Evolutionary conservation across 352 stramenopile genomes (phyloP).

Genomic region (Globisporangium alternatum): DNA sequence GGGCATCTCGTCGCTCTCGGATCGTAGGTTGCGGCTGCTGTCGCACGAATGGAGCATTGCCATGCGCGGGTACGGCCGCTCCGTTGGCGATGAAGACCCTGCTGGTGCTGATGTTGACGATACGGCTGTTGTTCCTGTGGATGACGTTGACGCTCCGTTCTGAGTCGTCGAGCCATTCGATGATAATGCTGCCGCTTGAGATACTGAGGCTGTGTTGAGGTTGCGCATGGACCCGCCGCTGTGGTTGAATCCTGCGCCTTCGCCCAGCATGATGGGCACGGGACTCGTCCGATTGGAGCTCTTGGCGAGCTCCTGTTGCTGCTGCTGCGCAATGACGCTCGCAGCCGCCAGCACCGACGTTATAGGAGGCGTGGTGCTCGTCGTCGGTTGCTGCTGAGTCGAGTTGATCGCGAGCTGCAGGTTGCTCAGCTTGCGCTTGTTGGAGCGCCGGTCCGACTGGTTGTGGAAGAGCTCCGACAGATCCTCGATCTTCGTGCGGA

Average conservation of each 20-base stretch:
- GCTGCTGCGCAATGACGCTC: conserved; percentile 7
- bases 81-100: neutral
- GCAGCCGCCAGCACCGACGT: neutral
- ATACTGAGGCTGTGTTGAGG: neutral
- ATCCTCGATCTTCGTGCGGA: conserved; percentile 76
- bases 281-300: neutral
- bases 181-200: neutral
- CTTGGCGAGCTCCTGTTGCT: conserved; percentile 5
- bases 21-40: conserved; percentile 9
- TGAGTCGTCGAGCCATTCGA: neutral
- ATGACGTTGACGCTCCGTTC: neutral
- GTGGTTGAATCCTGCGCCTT: neutral
- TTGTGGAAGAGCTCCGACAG: conserved; percentile 46
- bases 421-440: conserved; percentile 19
- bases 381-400: neutral
- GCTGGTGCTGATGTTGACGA: conserved; percentile 6
- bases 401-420: conserved; percentile 11
- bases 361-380: neutral
- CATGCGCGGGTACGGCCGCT: neutral
- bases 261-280: neutral
- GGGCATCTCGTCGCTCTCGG: conserved; percentile 22
- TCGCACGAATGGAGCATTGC: neutral
- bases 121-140: conserved; percentile 8
- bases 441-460: conserved; percentile 23
- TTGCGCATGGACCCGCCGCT: neutral